These are phyloP conservation scores for Cardamine chenopodiifolia DNA, from an alignment of 345 rosid genomes.

Conservation along the genomic window DNA sequence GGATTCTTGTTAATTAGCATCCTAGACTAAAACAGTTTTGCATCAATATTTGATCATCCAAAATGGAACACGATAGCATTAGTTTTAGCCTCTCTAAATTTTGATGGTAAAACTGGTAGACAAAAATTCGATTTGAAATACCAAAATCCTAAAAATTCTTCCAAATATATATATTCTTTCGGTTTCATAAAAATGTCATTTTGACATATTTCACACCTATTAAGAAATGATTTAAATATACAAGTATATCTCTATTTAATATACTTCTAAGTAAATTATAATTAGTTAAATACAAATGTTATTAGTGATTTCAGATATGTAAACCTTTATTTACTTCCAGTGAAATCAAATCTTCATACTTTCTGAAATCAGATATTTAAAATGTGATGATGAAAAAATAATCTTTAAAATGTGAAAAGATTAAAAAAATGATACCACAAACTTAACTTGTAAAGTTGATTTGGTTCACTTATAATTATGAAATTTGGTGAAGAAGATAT, in stretches of 20 bases:
- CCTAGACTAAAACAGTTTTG: not conserved
- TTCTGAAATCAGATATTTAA: too few relatives aligned
- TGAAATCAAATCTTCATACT: not conserved
- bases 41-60: not conserved
- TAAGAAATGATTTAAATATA: too few relatives aligned
- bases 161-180: too few relatives aligned
- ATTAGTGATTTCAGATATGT: too few relatives aligned
- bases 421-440: slow-evolving; percentile 12
- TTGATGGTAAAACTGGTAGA: not conserved
- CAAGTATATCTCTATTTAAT: too few relatives aligned
- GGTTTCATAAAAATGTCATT: too few relatives aligned
- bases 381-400: too few relatives aligned
- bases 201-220: too few relatives aligned
- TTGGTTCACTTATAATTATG: not conserved
- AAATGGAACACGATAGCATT: not conserved
- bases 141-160: not conserved
- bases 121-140: not conserved
- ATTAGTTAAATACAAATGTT: too few relatives aligned
- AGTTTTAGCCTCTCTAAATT: not conserved
- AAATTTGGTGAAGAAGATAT: not conserved
- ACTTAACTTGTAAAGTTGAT: slow-evolving; percentile 3
- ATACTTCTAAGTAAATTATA: too few relatives aligned
- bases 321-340: not conserved
- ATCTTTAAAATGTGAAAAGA: not conserved
- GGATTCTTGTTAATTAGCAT: not conserved